Evolutionary conservation across 1,284 basidiomycete genomes (phyloP), one percentile per base, ranked within the genome.

Genomic region (Mycena sp.): DNA sequence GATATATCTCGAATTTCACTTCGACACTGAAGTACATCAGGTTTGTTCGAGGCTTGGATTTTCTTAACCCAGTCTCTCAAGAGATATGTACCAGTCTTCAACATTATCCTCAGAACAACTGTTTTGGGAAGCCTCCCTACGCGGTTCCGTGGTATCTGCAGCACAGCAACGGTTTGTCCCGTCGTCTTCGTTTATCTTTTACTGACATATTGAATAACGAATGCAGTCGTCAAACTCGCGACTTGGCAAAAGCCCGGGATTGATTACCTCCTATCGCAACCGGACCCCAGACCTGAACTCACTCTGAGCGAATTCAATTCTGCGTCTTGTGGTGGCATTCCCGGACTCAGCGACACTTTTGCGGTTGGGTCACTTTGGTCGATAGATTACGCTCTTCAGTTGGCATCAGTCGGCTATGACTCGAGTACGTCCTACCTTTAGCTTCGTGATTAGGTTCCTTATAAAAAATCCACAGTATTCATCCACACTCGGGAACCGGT

Each of bases 241-340:
- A 54, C 75, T 21, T 86, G 84, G 84, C 80, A 85, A 63, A 65
- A 72, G 51, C 70, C 74, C 23, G 84, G 81, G 6, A 77, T 81
- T 26, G 65, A 67, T 41, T 77, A 77, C 48, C 73, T 74, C 17
- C 56, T 61, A 67, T 68, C 28, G 67, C 68, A 41, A 65, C 72
- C 55, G 45, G 67, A 10, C 59, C 69, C n/a, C n/a, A n/a, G 69
- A 44, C 78, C 74, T 49, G 64, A 71, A 63, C 73, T 89, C 52
- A 80, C 90, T 75, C 83, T 85, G 78, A 82, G 86, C 53, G 89
- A 91, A 72, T 89, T 87, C 71, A 91, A 90, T 74, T 85, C 85
- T 4, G 87, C 85, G 2, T 85, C 84, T 30, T 92, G 90, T 73
- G 88, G 88, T 60, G 90, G 90, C 17, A 67, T 79, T 23, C 75